Percentiles rank a stretch among this genome's conserved stretches.
Conservation (phyloP, 345 rosid genomes). For the Barbarea vulgaris region DNA sequence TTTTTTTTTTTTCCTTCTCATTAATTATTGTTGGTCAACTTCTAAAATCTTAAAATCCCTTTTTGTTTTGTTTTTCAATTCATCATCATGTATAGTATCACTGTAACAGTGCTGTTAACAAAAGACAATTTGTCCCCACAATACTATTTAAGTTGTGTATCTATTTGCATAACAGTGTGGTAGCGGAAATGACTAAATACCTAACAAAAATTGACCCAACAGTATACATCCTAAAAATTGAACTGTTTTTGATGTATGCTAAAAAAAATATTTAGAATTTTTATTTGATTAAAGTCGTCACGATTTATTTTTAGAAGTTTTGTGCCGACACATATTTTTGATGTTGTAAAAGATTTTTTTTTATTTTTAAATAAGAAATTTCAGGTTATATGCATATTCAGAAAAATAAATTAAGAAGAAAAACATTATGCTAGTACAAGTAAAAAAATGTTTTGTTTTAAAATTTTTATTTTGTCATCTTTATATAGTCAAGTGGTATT, state of each 20-base stretch:
- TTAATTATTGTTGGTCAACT: neutral
- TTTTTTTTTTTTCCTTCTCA: neutral
- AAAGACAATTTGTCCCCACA: neutral
- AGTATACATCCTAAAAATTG: constrained; percentile 16
- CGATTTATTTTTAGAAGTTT: neutral
- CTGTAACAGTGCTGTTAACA: neutral
- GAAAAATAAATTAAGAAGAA: neutral
- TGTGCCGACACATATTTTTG: constrained; percentile 7
- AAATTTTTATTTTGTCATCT: neutral
- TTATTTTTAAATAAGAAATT: neutral
- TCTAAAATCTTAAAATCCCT: neutral
- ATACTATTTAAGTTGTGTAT: neutral
- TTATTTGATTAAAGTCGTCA: neutral
- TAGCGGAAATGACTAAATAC: neutral
- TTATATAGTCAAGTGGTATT: neutral
- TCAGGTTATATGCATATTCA: neutral
- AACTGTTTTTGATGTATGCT: neutral
- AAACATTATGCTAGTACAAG: neutral
- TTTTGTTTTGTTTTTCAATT: neutral
- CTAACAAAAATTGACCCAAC: constrained; percentile 16
- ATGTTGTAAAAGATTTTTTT: neutral
- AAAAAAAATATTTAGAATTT: neutral
- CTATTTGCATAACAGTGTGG: neutral
- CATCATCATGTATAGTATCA: neutral
- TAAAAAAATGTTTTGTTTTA: neutral